Evolutionary conservation across 768 basidiomycete species (phyloP), one percentile per base, ranked within the genome.

Genomic region (Tricholoma matsutake): DNA sequence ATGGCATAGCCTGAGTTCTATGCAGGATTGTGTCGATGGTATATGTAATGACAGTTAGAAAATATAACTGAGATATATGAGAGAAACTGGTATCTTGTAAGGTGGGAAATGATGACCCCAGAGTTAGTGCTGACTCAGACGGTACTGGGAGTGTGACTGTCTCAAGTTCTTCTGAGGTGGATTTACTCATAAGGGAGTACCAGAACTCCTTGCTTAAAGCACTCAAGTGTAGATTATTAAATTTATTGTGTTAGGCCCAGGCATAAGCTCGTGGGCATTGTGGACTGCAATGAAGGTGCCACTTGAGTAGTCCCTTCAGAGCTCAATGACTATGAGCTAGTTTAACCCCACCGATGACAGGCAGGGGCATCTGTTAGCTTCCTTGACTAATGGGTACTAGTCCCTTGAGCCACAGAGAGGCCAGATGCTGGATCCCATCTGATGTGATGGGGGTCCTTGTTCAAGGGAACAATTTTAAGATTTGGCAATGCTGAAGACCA

Each of bases 371-470:
- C 59, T 60, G 32, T 60, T 60, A 39, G 53, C 59, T 60, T 60
- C 53, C 59, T 52, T 37, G 10, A 18, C n/a, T 7, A 37, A 39
- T 9, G 58, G 59, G 59, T 60, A 60, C 53, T 60, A 54, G 39
- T 60, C 59, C 59, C 39, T 54, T 60, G 59, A 54, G 59, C 59
- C 59, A 22, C 59, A 29, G 11, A 60, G 59, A 60, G 59, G 59
- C 59, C 53, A 60, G 59, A 60, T 35, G 59, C 52, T 29, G 52
- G 59, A 20, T 52, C 39, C 35, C 59, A 58, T 58, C 16, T 58
- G 54, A 60, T 16, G 31, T 60, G 59, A 54, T 60, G 59, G 52
- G 54, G 59, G 52, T 60, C 59, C 59, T 60, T 43, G 52, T 51
- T 51, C 57, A 58, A 58, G 57, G 57, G 57, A n/a, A n/a, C n/a